phyloP scores from a whole-genome alignment of 1,139 yeast species.

The Zygoascus sp. region DNA sequence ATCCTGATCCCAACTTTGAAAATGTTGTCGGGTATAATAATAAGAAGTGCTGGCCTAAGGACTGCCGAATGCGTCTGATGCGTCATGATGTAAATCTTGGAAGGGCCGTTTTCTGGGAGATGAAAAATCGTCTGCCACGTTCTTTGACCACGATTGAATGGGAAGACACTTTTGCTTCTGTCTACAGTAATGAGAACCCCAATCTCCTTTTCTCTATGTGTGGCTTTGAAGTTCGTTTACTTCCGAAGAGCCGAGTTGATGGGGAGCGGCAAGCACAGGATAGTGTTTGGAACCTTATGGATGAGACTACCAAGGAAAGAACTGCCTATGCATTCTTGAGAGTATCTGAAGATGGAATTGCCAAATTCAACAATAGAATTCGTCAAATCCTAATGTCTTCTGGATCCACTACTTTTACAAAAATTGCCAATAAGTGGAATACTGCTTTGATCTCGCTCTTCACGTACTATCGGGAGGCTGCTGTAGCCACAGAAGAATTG shows the following conservation, averaged over 20 bases:
- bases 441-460: constrained; percentile 83
- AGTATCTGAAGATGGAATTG: constrained; percentile 77
- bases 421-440: constrained; percentile 95
- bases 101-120: constrained; percentile 88
- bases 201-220: constrained; percentile 85
- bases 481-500: constrained; percentile 72
- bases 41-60: constrained; percentile 93
- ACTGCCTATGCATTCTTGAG: constrained; percentile 86
- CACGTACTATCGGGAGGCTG: constrained; percentile 91
- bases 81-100: constrained; percentile 91
- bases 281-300: constrained; percentile 87
- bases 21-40: constrained; percentile 84
- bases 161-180: constrained; percentile 81
- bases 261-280: constrained; percentile 46
- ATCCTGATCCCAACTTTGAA: constrained; percentile 89
- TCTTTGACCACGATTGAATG: constrained; percentile 71
- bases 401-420: constrained; percentile 93
- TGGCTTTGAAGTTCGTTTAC: constrained; percentile 87
- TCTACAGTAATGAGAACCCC: constrained; percentile 86
- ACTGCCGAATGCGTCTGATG: constrained; percentile 83
- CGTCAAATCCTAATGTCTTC: constrained; percentile 92
- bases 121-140: constrained; percentile 70
- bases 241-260: constrained; percentile 64
- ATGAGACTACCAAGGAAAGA: constrained; percentile 70
- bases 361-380: constrained; percentile 74